These are phyloP conservation scores for Fragaria nilgerrensis DNA, from an alignment of 306 rosid genomes.

Conservation along the genomic window DNA sequence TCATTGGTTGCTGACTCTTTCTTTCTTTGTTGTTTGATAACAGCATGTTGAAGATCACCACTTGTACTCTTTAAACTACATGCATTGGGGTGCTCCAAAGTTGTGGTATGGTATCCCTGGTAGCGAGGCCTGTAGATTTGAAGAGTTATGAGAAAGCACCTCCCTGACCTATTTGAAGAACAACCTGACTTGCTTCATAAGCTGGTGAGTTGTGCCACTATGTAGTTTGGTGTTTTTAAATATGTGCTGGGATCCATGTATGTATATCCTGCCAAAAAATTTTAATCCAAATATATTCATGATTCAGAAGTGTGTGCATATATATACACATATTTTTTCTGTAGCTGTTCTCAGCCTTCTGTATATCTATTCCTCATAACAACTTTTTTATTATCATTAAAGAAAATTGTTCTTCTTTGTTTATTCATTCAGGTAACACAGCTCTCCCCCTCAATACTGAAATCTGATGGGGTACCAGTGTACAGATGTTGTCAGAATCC, in stretches of 20 bases:
- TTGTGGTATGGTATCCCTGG: slow-evolving; percentile 98
- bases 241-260: slow-evolving; percentile 6
- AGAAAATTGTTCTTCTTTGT: neutral
- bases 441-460: slow-evolving; percentile 90
- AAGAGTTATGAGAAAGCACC: slow-evolving; percentile 86
- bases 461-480: slow-evolving; percentile 92
- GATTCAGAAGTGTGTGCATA: no score
- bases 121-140: slow-evolving; percentile 75
- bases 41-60: slow-evolving; percentile 99
- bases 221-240: slow-evolving; percentile 17
- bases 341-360: no score
- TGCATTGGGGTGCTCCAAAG: slow-evolving; percentile 99
- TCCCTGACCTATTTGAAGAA: slow-evolving; percentile 89
- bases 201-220: slow-evolving; percentile 62
- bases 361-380: neutral
- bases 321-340: no score
- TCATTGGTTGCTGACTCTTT: slow-evolving; percentile 27
- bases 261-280: neutral
- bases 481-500: slow-evolving; percentile 93
- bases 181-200: slow-evolving; percentile 99
- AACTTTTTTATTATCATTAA: neutral
- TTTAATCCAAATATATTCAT: neutral
- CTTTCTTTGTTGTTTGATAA: slow-evolving; percentile 29
- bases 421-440: slow-evolving; percentile 77
- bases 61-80: slow-evolving; percentile 88